A percentile compares a stretch with the other conserved stretches of the same genome.
Evolutionary conservation across 1,284 basidiomycete genomes (phyloP).

Genomic region (Ganoderma resinaceum): DNA sequence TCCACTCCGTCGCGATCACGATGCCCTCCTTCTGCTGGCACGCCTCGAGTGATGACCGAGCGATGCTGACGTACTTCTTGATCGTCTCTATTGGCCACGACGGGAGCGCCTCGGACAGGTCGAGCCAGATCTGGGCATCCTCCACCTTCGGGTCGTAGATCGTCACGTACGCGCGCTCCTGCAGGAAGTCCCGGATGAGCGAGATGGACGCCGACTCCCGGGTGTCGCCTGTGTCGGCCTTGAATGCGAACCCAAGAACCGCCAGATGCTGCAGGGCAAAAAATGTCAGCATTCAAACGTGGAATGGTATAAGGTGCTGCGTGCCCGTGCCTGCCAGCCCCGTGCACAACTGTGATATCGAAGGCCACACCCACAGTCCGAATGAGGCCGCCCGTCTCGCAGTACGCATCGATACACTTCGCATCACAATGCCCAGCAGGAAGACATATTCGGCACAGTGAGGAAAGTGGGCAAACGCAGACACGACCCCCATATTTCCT

Average conservation of each 20-base stretch:
- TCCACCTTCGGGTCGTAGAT: constrained; percentile 94
- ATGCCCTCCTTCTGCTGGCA: constrained; percentile 92
- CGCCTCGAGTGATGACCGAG: constrained; percentile 81
- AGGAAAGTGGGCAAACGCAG: neutral
- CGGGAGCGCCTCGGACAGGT: constrained; percentile 75
- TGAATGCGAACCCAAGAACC: constrained; percentile 96
- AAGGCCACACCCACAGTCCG: neutral
- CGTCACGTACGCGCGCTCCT: constrained; percentile 86
- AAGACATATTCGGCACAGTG: neutral
- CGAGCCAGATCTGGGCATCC: constrained; percentile 76
- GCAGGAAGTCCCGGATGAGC: constrained; percentile 92
- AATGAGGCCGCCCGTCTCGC: neutral
- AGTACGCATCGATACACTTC: neutral
- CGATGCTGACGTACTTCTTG: constrained; percentile 89
- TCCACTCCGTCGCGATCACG: constrained; percentile 95
- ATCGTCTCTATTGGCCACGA: constrained; percentile 67
- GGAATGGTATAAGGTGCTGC: neutral
- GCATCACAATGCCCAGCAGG: neutral
- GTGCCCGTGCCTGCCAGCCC: neutral
- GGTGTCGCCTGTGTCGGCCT: constrained; percentile 96
- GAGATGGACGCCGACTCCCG: constrained; percentile 98
- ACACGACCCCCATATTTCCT: too few relatives aligned
- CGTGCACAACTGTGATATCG: neutral
- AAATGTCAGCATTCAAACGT: constrained; percentile 20
- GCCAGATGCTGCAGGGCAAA: constrained; percentile 79